Evolutionary conservation across 2,329 filamentous ascomycete genomes (phyloP), one percentile per base, ranked within the genome.

Genomic region (Aspergillus vadensis): DNA sequence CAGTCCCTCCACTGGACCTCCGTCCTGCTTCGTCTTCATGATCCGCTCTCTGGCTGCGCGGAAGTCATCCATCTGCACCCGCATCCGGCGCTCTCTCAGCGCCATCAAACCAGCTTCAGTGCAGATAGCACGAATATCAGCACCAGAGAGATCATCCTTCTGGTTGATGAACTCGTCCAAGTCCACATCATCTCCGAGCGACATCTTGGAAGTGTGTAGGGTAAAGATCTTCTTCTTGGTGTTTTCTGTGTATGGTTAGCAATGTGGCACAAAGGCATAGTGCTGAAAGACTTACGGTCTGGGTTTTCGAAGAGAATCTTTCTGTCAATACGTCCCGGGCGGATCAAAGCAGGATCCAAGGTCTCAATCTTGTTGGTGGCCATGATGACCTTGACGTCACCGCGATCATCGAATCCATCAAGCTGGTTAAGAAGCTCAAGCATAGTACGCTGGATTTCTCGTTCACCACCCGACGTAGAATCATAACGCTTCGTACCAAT

Each of bases 331-430:
- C 95, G 93, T 65, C 95, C 95, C 48, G 95, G 95, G 68, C 95
- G 90, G 74, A 99, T 99, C 69, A 99, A 84, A 17, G 95, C 95
- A 58, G 95, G 95, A 74, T 99, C 96, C 27, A 99, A 85, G 4
- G 92, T 96, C 69, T 99, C 96, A 69, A 99, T 99, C 86, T 99
- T 99, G 88, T 99, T 99, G 68, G 95, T 99, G 12, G 95, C 96
- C 93, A 99, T 98, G 77, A 99, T 94, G 63, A 99, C 95, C 83
- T 99, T 99, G 79, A 99, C 94, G 75, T 99, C 95, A 69, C 95
- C 96, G 63, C 95, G 91, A 78, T 99, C 96, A 74, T 99, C 95
- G 80, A 99, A 99, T 71, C 95, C 95, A 76, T 99, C 95, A 8
- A 99, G 88, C 81, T 99, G 95, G 80, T 99, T 99, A 44, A 99